Evolutionary conservation across 371 early-diverging fungal species (phyloP), one percentile per base, ranked within the genome.

Genomic region (Mycotypha africana): DNA sequence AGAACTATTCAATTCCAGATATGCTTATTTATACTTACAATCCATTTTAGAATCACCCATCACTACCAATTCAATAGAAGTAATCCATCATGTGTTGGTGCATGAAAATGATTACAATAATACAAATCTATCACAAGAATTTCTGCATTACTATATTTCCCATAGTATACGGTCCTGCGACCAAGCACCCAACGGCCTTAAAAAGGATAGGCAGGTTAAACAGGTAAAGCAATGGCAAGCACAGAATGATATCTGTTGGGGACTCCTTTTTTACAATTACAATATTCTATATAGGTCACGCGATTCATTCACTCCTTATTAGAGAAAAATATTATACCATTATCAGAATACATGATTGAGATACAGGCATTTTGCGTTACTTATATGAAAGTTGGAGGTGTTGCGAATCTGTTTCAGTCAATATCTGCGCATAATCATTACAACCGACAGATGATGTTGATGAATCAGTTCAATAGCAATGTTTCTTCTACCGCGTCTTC

Each of bases 91-190:
- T 19, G 47, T 85, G 19, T 51, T 77, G 2, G 67, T 67, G 0
- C 58, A 67, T 14, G 51, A 58, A 0, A 28, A 28, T 6, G n/a
- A n/a, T n/a, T 8, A 8, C 8, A 5, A 28, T 28, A 5, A 28
- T 11, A 40, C 54, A n/a, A 51, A 41, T 10, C 15, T 84, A 8
- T 62, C 78, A 1, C 52, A 67, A 11, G 81, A 76, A 3, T 83
- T 85, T 44, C 35, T 85, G 38, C 82, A 82, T 37, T 53, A 61
- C 15, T 87, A 79, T 42, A 76, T 87, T 26, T 75, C 82, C 19
- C 81, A 78, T 38, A 76, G 79, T 38, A 82, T 87, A 26, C 72
- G 70, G 22, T 79, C 79, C 30, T 85, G 86, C 51, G 85, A 84
- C 14, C 36, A 62, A 32, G 70, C 65, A 37, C 79, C 83, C 42